Evolutionary conservation across 495 filamentous ascomycete species (phyloP), one percentile per base, ranked within the genome.

Genomic region (Neurospora cerealis): DNA sequence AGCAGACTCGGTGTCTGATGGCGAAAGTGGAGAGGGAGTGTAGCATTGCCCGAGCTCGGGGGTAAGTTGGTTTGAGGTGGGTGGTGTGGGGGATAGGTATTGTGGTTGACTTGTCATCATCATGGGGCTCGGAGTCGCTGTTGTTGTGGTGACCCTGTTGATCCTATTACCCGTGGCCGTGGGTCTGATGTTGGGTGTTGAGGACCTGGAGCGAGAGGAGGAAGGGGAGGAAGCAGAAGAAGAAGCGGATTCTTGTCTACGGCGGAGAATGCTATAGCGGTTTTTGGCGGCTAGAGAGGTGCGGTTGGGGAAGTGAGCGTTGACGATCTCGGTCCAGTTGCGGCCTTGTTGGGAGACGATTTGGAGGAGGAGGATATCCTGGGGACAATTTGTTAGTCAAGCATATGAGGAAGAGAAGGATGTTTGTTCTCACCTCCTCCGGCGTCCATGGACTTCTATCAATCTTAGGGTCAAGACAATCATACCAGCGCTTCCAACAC

Each of bases 251-350:
- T 75, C 69, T 37, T 77, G 73, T 24, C 73, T 78, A n/a, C 74
- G 78, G 9, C 70, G 77, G 13, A 82, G 74, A 19, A 80, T 78
- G 71, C 78, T 80, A 71, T 78, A 83, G 0, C 82, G 73, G 74
- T 83, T 83, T 74, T 82, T 83, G 28, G 81, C 81, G 10, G 81
- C 74, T 32, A 83, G 74, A 19, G 79, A 78, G 7, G 82, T 83
- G 39, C 82, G 80, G 21, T 79, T 79, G 17, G 82, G 80, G 13
- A 80, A 79, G 72, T 82, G 72, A 4, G 70, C 74, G 74, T 74
- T 75, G 4, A 81, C 79, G n/a, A 83, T 83, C 39, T 77, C 79
- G 38, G 76, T 77, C 82, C 82, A 83, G 72, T 81, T 83, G 17
- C 78, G 80, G 8, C 81, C 82, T 17, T 71, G 42, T 21, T 71